These are phyloP conservation scores for Eucalyptus pumila DNA, from an alignment of 345 rosid species.

Conservation along the genomic window DNA sequence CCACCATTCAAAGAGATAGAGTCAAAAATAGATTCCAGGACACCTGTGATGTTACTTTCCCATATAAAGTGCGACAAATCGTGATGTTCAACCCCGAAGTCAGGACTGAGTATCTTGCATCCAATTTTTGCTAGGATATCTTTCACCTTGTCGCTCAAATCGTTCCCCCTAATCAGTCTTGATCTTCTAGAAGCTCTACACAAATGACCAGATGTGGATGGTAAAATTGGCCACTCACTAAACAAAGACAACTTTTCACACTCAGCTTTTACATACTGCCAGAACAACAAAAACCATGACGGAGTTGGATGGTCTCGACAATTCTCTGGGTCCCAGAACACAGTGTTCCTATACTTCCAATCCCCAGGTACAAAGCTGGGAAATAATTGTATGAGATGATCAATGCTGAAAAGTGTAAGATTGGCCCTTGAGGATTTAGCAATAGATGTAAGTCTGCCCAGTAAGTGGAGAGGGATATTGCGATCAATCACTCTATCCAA, in stretches of 20 bases:
- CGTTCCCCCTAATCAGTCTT: conserved; percentile 52
- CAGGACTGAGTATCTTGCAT: conserved; percentile 60
- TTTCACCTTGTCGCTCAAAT: conserved; percentile 48
- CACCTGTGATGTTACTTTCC: conserved; percentile 54
- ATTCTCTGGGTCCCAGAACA: conserved; percentile 60
- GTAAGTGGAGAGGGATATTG: conserved; percentile 40
- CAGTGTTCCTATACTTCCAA: conserved; percentile 62
- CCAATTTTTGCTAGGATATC: conserved; percentile 66
- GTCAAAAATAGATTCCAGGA: conserved; percentile 63
- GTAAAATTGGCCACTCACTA: conserved; percentile 91
- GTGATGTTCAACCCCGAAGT: conserved; percentile 49
- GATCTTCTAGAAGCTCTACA: conserved; percentile 63
- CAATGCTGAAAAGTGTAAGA: conserved; percentile 37
- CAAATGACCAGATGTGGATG: conserved; percentile 68
- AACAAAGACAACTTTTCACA: conserved; percentile 58
- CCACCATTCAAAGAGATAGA: conserved; percentile 31
- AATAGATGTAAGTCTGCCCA: conserved; percentile 56
- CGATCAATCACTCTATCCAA: conserved; percentile 61
- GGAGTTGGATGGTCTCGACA: conserved; percentile 51
- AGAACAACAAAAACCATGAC: conserved; percentile 78
- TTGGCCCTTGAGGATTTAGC: conserved; percentile 59
- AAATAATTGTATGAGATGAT: conserved; percentile 47
- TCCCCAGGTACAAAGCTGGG: conserved; percentile 76
- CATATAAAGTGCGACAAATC: conserved; percentile 61
- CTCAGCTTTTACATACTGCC: conserved; percentile 59